Base-by-base conservation (phyloP, 2,329 filamentous ascomycete genomes). In the Phaeophleospora eucalypticola region DNA sequence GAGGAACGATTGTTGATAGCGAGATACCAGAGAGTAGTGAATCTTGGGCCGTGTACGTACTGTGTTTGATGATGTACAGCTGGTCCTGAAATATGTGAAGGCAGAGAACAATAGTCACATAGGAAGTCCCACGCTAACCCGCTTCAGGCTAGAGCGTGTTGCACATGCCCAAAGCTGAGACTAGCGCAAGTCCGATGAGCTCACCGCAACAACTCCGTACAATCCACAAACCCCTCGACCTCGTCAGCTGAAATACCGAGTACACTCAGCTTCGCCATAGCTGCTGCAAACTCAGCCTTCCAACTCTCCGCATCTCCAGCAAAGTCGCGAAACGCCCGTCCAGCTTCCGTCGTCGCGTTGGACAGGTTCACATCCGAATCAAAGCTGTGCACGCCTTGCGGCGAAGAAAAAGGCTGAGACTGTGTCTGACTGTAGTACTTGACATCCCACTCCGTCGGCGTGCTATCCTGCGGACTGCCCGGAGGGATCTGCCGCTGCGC, bases 391-490 rank as follows among this genome's bases (percentile, higher is more conserved):
- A 62, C 48, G 7, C 55, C 57, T 4, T 48, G 38, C 16, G 1
- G 54, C 43, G 9, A 56, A 2, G 20, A 36, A n/a, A n/a, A n/a
- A n/a, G n/a, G n/a, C 2, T 32, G 8, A 18, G 53, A 56, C 16
- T 61, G 46, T n/a, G 62, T 65, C 43, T 67, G 43, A 21, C 59
- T 49, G 58, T 78, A 80, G 58, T 72, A 80, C 9, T 65, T 60
- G 1, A 69, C 70, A 51, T 80, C 76, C 74, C 75, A 80, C 0
- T 71, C 60, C 9, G 67, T 70, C 0, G 71, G 72, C 0, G 76
- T 77, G 2, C 67, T 66, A 56, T 79, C 76, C 47, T 76, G 61
- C 33, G 12, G 6, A 35, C 4, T 58, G 36, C 66, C 68, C 12
- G 65, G 60, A 3, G 53, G 52, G 16, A 60, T 46, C 34, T 43